Base-by-base conservation (phyloP, 768 basidiomycete species). In the Pholiota molesta region DNA sequence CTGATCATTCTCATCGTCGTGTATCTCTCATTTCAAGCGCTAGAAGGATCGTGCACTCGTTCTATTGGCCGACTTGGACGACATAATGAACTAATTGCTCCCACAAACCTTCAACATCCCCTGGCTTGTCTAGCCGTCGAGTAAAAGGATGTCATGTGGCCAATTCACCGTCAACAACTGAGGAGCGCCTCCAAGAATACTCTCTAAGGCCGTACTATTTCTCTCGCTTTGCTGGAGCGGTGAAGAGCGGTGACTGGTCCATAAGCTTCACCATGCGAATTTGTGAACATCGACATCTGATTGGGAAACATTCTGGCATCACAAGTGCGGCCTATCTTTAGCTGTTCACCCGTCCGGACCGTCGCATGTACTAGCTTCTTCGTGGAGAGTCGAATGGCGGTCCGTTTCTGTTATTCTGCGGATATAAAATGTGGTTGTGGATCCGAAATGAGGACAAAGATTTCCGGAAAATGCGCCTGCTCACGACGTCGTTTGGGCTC, bases 171-270 rank as follows among this genome's bases (percentile, higher is more conserved):
- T 44, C 53, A 39, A 35, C 19, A 16, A 39, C 19, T 21, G 19
- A 4, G 47, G 21, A 49, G 47, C 71, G 21, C 75, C 66, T 54
- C 23, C 26, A 29, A 28, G 26, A 39, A 54, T 14, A 21, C 37
- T 21, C 2, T 9, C 40, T 56, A 56, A 16, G 26, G 37, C 55
- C 55, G 40, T 56, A 23, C 55, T 28, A 56, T 56, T n/a, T 28
- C 31, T 29, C 14, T 10, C 67, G 39, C 60, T 45, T 29, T 23
- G 26, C 42, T 49, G 26, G 52, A 54, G 39, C 29, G 23, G 55
- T 65, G 55, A 64, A 53, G 59, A 29, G 21, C 29, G 26, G 53
- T 65, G 55, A 64, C 55, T 61, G 35, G 21, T 64, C 54, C 37
- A 40, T 16, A 33, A 53, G 52, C 29, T 44, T 28, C 55, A 21